A percentile compares a stretch with the other conserved stretches of the same genome.
phyloP scores from a whole-genome alignment of 2,329 filamentous ascomycete genomes.

The Rhynchosporium secalis region DNA sequence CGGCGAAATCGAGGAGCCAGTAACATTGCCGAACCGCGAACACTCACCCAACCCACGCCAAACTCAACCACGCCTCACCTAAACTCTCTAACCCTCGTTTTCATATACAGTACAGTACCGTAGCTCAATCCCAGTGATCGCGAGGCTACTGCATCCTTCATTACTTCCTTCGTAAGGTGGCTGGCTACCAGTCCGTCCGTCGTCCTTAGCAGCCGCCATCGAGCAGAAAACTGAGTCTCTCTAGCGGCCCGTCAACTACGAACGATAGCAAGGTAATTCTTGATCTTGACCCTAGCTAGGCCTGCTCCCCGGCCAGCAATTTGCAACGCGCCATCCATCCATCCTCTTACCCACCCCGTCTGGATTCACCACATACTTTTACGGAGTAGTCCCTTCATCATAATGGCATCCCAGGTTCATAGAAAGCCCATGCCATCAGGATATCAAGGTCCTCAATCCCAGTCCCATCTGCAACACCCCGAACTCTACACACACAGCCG shows the following conservation, averaged over 20 bases:
- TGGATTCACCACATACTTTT: not conserved
- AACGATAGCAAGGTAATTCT: not conserved
- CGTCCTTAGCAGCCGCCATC: not conserved
- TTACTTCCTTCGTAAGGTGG: no score
- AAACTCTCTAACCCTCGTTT: no score
- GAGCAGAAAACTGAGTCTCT: constrained; percentile 3
- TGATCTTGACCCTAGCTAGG: not conserved
- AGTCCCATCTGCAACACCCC: not conserved
- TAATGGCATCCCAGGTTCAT: constrained; percentile 37
- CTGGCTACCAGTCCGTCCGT: not conserved
- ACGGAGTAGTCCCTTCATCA: constrained; percentile 9
- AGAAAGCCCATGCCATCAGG: constrained; percentile 37
- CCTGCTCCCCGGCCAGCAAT: constrained; percentile 7
- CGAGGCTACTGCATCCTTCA: constrained; percentile 2
- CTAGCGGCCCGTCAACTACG: not conserved
- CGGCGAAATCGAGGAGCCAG: constrained; percentile 4
- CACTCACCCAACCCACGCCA: no score
- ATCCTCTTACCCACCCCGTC: not conserved
- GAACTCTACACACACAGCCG: constrained; percentile 36
- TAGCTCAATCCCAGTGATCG: constrained; percentile 9
- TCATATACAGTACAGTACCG: not conserved
- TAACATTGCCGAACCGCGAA: not conserved
- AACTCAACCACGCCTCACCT: no score
- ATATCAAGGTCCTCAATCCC: constrained; percentile 28
- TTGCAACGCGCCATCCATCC: not conserved